Conservation (phyloP, 352 stramenopile species). For the Pythium utonaiense region DNA sequence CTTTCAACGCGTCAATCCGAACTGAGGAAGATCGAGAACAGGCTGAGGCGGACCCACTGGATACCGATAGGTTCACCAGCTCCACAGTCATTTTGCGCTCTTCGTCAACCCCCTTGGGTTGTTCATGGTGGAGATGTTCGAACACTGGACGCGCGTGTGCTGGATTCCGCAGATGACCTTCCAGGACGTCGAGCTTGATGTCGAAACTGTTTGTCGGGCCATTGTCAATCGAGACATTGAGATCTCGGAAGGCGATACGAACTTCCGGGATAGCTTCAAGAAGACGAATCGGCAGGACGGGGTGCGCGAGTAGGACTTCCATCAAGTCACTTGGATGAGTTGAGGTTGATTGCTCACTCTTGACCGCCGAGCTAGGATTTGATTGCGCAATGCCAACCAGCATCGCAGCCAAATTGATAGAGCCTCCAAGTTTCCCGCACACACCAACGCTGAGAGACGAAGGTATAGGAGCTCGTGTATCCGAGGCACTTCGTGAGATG, state of each 20-base stretch:
- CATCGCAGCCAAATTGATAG: conserved; percentile 3
- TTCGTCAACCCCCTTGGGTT: neutral
- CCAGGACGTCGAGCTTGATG: neutral
- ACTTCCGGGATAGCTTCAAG: conserved; percentile 12
- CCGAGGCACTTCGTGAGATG: neutral
- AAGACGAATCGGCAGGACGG: conserved; percentile 8
- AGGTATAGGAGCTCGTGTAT: conserved; percentile 12
- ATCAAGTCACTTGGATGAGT: neutral
- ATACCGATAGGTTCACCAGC: neutral
- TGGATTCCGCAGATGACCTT: neutral
- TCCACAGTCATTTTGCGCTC: conserved; percentile 4
- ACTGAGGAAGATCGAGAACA: neutral
- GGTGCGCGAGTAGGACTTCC: neutral
- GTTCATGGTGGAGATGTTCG: neutral
- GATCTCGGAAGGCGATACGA: neutral
- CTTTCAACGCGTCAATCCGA: conserved; percentile 5
- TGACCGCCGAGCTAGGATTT: neutral
- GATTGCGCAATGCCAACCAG: neutral
- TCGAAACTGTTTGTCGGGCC: neutral
- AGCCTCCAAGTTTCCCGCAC: neutral
- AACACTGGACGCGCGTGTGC: neutral
- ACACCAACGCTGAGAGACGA: conserved; percentile 1
- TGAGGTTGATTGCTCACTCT: neutral
- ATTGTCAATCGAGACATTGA: neutral
- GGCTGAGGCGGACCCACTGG: neutral